phyloP scores from a whole-genome alignment of 176 grass and related monocot genomes.

The Tillandsia fasciculata region DNA sequence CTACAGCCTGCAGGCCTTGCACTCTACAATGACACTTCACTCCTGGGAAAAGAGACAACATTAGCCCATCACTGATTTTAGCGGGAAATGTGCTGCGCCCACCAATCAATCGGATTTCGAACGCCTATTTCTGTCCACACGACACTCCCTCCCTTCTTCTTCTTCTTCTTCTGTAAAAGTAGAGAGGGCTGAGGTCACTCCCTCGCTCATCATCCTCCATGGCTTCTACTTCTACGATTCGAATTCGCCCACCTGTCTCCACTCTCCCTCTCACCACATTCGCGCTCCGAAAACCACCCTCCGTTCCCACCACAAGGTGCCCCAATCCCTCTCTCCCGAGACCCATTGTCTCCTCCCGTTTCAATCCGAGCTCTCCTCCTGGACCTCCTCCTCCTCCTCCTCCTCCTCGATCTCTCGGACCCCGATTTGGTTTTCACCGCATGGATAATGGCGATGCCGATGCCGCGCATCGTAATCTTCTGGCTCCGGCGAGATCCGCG shows the following conservation, averaged over 20 bases:
- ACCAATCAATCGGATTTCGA: no score
- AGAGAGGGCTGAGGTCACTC: background rate
- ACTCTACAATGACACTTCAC: no score
- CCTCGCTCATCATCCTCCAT: background rate
- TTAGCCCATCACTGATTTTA: no score
- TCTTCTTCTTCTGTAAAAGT: background rate
- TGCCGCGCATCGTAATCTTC: slow-evolving; percentile 5
- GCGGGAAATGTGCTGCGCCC: no score
- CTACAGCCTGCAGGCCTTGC: no score
- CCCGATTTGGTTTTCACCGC: slow-evolving; percentile 10
- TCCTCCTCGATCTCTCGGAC: slow-evolving; percentile 1
- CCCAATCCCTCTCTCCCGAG: background rate
- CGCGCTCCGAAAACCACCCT: background rate
- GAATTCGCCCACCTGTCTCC: slow-evolving; percentile 3
- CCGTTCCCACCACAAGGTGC: slow-evolving; percentile 3
- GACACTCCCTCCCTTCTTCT: background rate
- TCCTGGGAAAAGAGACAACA: no score
- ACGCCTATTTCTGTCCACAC: background rate
- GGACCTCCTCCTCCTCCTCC: background rate
- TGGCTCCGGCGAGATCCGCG: slow-evolving; percentile 19
- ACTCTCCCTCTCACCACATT: slow-evolving; percentile 15
- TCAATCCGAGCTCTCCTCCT: background rate
- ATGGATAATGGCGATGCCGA: slow-evolving; percentile 5
- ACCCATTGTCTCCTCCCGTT: background rate
- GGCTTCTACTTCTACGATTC: slow-evolving; percentile 8